Base-by-base conservation (phyloP, 441 rosid species). In the Bruguiera hainesii region DNA sequence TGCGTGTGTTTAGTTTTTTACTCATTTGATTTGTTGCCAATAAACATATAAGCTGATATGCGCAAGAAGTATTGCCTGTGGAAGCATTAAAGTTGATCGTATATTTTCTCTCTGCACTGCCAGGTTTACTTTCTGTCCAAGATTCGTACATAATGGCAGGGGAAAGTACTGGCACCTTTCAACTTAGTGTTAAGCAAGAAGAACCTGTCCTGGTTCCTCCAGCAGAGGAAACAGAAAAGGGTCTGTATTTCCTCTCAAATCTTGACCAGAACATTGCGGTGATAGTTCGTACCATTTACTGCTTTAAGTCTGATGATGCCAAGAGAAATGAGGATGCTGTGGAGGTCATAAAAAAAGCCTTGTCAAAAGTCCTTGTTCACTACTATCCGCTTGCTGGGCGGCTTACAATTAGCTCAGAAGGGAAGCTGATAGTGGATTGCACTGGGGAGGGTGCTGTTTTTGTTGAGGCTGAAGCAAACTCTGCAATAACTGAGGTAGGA, bases 221-320 rank as follows among this genome's bases (percentile, higher is more conserved):
- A 0, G 85, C 84, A 2, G 74, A 82, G 67, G 84, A 86, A 66
- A 91, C 96, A 10, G 68, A 79, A 56, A 86, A 76, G 62, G 93
- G 91, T 65, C 74, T 84, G 4, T 84, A 89, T 58, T 93, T 80
- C 81, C 93, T 93, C 39, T 83, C 87, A 0, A 93, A 89, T 80
- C 94, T 93, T 49, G 96, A 93, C 71, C 95, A 93, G 75, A 90
- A 86, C 84, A 81, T 91, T 19, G 95, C 95, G 0, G 88, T 86
- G 60, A 80, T 80, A 35, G 84, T 93, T 42, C 87, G 85, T 28
- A 84, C 97, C 18, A 70, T 87, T 68, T 91, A 87, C 83, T 86
- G 89, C 84, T 89, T 87, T 61, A 85, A 88, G 74, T 84, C 95
- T 26, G 79, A 80, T 20, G 60, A 79, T 20, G 15, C 16, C 48